These are phyloP conservation scores for Tulasnella sp. DNA, from an alignment of 768 basidiomycete species.

Conservation along the genomic window DNA sequence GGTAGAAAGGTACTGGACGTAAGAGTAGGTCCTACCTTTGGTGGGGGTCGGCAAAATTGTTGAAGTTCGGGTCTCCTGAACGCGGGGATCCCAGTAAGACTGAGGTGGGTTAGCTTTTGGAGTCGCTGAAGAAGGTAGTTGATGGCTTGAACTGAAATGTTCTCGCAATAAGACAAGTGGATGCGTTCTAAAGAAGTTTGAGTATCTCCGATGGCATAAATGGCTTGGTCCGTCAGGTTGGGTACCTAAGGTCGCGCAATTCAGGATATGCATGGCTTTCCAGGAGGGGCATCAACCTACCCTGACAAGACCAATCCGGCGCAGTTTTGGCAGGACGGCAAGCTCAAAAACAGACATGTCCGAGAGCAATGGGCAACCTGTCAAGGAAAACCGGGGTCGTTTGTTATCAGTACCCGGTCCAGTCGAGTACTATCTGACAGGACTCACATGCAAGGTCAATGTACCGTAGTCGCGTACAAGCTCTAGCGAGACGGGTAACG, in stretches of 20 bases:
- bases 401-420: background rate
- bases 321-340: slow-evolving; percentile 79
- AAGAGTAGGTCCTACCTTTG: slow-evolving; percentile 53
- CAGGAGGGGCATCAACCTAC: slow-evolving; percentile 36
- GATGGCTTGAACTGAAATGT: slow-evolving; percentile 86
- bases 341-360: slow-evolving; percentile 94
- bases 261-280: background rate
- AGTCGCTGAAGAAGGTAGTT: slow-evolving; percentile 85
- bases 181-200: slow-evolving; percentile 88
- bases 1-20: background rate
- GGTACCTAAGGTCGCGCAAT: slow-evolving; percentile 40
- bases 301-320: slow-evolving; percentile 91
- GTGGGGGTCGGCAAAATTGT: slow-evolving; percentile 83
- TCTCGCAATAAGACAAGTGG: slow-evolving; percentile 95
- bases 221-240: slow-evolving; percentile 90
- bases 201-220: slow-evolving; percentile 81
- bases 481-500: slow-evolving; percentile 74
- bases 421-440: background rate
- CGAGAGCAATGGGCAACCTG: slow-evolving; percentile 81
- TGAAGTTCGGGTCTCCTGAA: slow-evolving; percentile 84
- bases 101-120: slow-evolving; percentile 89
- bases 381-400: background rate
- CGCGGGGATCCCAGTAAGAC: slow-evolving; percentile 92
- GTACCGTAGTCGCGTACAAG: slow-evolving; percentile 87
- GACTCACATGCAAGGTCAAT: slow-evolving; percentile 72